These are phyloP conservation scores for Microglena sp. DNA, from an alignment of 139 green algal genomes.

Conservation along the genomic window DNA sequence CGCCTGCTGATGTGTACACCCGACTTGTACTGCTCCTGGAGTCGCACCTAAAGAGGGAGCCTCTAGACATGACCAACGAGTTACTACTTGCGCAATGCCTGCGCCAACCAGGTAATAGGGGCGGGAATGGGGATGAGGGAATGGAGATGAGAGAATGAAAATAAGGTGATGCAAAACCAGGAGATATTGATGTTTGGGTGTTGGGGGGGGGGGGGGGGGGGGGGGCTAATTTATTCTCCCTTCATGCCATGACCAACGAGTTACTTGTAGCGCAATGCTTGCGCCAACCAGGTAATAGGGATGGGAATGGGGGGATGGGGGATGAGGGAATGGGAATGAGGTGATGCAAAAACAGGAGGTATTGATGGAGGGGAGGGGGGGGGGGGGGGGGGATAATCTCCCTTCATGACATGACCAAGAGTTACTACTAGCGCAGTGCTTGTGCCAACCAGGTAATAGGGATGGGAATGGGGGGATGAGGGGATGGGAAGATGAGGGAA, in stretches of 20 bases:
- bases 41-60: slow-evolving; percentile 12
- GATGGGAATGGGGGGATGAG: neutral
- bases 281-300: neutral
- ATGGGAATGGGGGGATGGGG: neutral
- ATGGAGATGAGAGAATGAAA: too few species aligned
- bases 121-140: neutral
- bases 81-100: slow-evolving; percentile 24
- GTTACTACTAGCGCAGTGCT: slow-evolving; percentile 20
- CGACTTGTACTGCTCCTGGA: slow-evolving; percentile 36
- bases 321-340: too few species aligned
- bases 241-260: slow-evolving; percentile 1
- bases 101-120: neutral
- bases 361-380: too few species aligned
- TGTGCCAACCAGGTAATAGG: slow-evolving; percentile 3
- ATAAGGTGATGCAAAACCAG: too few species aligned
- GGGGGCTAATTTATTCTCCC: too few species aligned
- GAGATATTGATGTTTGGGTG: too few species aligned
- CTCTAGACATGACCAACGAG: slow-evolving; percentile 3
- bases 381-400: too few species aligned
- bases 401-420: slow-evolving; percentile 6
- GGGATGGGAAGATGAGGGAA: too few species aligned
- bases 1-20: slow-evolving; percentile 54
- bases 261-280: slow-evolving; percentile 23
- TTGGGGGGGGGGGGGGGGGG: too few species aligned
- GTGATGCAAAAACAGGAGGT: too few species aligned